These are phyloP conservation scores for Hsuehochloa calcarea DNA, from an alignment of 176 grass and related monocot genomes.

Conservation along the genomic window DNA sequence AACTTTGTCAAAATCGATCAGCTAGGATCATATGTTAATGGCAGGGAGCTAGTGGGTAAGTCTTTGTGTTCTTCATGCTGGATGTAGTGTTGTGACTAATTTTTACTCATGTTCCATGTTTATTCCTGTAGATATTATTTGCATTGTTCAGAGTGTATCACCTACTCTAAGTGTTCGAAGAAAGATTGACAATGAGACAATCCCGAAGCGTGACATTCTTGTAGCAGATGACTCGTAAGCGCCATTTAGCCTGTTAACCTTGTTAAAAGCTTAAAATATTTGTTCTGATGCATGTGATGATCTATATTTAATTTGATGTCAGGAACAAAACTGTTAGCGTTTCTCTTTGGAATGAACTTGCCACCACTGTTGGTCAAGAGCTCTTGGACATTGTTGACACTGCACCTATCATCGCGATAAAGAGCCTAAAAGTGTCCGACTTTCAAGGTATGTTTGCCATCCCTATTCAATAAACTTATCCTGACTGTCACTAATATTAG, in stretches of 20 bases:
- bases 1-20: slow-evolving; percentile 86
- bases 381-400: slow-evolving; percentile 80
- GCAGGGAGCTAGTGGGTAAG: slow-evolving; percentile 90
- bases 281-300: not conserved
- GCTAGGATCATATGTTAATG: slow-evolving; percentile 74
- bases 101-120: not conserved
- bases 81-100: not conserved
- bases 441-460: slow-evolving; percentile 62
- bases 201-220: slow-evolving; percentile 86
- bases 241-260: not conserved
- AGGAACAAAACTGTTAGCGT: slow-evolving; percentile 86
- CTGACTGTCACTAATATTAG: not conserved
- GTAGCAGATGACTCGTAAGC: slow-evolving; percentile 94
- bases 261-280: not conserved
- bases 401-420: slow-evolving; percentile 67
- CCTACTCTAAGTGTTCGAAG: slow-evolving; percentile 78
- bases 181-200: slow-evolving; percentile 67
- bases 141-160: slow-evolving; percentile 81
- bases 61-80: not conserved
- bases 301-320: slow-evolving; percentile 16
- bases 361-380: slow-evolving; percentile 76
- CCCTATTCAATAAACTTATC: not conserved
- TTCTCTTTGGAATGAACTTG: slow-evolving; percentile 96
- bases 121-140: slow-evolving; percentile 66
- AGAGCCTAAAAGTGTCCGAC: slow-evolving; percentile 82